Conservation (phyloP, 495 filamentous ascomycete species). For the Lindgomyces ingoldianus region DNA sequence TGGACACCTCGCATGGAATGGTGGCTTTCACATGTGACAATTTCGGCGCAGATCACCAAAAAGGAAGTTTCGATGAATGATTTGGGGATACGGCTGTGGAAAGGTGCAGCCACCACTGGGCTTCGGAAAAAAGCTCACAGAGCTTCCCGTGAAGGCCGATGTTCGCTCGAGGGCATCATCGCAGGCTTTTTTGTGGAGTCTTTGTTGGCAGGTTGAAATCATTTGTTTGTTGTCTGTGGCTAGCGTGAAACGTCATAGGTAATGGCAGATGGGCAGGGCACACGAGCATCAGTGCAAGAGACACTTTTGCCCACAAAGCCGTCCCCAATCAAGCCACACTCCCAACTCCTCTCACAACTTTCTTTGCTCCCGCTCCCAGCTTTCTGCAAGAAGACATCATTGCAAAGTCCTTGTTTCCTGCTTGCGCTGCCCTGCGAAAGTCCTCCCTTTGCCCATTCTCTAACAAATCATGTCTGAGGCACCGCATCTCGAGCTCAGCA, state of each 20-base stretch:
- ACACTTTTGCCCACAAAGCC: slow-evolving; percentile 17
- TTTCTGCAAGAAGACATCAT: slow-evolving; percentile 10
- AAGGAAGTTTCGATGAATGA: not conserved
- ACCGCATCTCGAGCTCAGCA: slow-evolving; percentile 35
- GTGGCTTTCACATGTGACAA: not conserved
- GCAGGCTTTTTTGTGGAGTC: not conserved
- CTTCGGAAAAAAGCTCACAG: not conserved
- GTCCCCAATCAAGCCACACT: not conserved
- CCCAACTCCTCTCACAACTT: not conserved
- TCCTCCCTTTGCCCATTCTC: not conserved
- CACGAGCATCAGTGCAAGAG: slow-evolving; percentile 18
- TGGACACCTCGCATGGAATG: not conserved
- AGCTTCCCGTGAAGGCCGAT: no score
- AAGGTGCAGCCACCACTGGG: no score
- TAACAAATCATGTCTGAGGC: slow-evolving; percentile 31
- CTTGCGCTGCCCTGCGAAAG: not conserved
- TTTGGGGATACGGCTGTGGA: no score
- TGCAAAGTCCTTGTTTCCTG: not conserved
- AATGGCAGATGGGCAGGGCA: slow-evolving; percentile 19
- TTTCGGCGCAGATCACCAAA: not conserved
- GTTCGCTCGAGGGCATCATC: no score
- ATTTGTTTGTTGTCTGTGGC: slow-evolving; percentile 5
- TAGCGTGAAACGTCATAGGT: slow-evolving; percentile 31
- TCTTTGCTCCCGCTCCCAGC: not conserved
- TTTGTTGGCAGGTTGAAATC: slow-evolving; percentile 5